Evolutionary conservation across 108 stramenopile genomes (phyloP).

Genomic region (Discostella pseudostelligera): DNA sequence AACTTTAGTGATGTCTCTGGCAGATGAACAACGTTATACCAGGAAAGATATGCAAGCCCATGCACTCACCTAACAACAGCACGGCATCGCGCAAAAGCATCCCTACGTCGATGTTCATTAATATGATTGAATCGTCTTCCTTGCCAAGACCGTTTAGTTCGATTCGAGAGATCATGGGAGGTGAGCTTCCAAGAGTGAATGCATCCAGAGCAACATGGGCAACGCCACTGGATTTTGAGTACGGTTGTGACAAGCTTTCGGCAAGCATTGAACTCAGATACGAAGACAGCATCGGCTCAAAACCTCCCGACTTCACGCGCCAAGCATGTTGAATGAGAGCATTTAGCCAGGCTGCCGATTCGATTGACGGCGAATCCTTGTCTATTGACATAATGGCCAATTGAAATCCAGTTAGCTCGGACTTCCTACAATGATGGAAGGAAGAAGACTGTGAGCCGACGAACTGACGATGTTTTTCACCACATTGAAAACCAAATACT

Average conservation of each 20-base stretch:
- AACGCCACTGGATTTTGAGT: slow-evolving; percentile 36
- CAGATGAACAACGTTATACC: neutral
- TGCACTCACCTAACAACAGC: slow-evolving; percentile 36
- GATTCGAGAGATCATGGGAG: slow-evolving; percentile 32
- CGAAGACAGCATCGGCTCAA: slow-evolving; percentile 34
- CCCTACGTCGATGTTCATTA: slow-evolving; percentile 21
- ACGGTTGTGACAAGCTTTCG: slow-evolving; percentile 17
- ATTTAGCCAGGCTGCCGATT: slow-evolving; percentile 48
- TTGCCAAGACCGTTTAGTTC: slow-evolving; percentile 21
- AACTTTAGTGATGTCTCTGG: neutral
- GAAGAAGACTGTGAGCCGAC: neutral
- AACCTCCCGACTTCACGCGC: slow-evolving; percentile 34
- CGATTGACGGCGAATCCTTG: slow-evolving; percentile 8
- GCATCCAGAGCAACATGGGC: slow-evolving; percentile 45
- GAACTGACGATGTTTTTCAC: neutral
- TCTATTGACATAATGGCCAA: slow-evolving; percentile 35
- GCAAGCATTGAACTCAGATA: slow-evolving; percentile 9
- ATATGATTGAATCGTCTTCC: slow-evolving; percentile 9
- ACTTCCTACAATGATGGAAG: slow-evolving; percentile 11
- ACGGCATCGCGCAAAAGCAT: slow-evolving; percentile 36
- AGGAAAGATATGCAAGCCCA: neutral
- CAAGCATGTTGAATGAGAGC: slow-evolving; percentile 23
- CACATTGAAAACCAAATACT: neutral
- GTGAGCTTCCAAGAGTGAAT: slow-evolving; percentile 40
- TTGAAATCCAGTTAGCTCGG: slow-evolving; percentile 28